A percentile compares a stretch with the other conserved stretches of the same genome.
These are phyloP conservation scores for Phoma sp. DNA, from an alignment of 2,329 filamentous ascomycete genomes.

Conservation along the genomic window DNA sequence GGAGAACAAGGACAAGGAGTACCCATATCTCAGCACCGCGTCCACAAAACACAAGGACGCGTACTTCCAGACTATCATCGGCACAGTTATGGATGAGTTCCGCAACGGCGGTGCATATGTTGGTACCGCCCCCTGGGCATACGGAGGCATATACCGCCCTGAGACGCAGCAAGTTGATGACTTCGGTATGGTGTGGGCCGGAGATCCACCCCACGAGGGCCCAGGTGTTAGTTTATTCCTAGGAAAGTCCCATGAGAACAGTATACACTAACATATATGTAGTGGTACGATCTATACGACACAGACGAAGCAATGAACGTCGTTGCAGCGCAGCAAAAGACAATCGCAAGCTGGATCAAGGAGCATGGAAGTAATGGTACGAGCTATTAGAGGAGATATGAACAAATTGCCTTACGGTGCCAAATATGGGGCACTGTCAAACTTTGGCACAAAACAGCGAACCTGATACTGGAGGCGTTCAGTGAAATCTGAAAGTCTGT, in stretches of 20 bases:
- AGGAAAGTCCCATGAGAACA: no score
- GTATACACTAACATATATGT: no score
- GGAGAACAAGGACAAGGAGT: slow-evolving; percentile 47
- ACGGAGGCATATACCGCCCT: slow-evolving; percentile 50
- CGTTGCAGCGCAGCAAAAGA: slow-evolving; percentile 43
- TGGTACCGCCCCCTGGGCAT: slow-evolving; percentile 51
- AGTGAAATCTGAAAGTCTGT: no score
- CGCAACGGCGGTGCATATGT: slow-evolving; percentile 45
- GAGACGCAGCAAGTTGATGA: slow-evolving; percentile 49
- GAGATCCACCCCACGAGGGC: slow-evolving; percentile 50
- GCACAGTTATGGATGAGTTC: slow-evolving; percentile 46
- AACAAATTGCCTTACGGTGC: no score
- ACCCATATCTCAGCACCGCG: slow-evolving; percentile 47
- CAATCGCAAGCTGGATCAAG: slow-evolving; percentile 39
- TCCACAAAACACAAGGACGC: slow-evolving; percentile 48
- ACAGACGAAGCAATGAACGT: slow-evolving; percentile 50
- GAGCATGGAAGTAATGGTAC: slow-evolving; percentile 21
- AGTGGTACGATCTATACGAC: slow-evolving; percentile 53
- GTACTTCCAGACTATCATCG: slow-evolving; percentile 50
- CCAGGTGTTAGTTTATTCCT: no score
- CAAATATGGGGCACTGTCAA: no score
- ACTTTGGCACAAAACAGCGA: no score
- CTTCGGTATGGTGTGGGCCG: slow-evolving; percentile 52
- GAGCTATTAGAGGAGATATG: background rate
- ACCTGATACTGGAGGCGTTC: no score